Evolutionary conservation across 225 moss, liverwort and hornwort species (phyloP), one percentile per base, ranked within the genome.

Genomic region (Lunularia cruciata): DNA sequence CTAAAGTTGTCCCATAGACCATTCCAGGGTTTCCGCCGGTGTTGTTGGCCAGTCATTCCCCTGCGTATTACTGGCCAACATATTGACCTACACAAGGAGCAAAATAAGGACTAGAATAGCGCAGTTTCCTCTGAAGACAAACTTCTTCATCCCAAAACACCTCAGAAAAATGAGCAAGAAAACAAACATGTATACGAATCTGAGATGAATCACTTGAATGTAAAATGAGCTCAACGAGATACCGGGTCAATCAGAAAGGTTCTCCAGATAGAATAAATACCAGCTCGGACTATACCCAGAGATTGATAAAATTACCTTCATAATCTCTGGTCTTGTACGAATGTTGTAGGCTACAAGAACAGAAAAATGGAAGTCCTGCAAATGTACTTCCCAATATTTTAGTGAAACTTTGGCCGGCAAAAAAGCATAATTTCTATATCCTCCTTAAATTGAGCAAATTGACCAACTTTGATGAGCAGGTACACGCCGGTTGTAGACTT

Each of bases 281-380:
- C 30, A n/a, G 35, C 38, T n/a, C n/a, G n/a, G 19, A 22, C 63
- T n/a, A 34, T 13, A 1, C 14, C 4, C 22, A 55, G 23, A 51
- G 30, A 26, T n/a, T n/a, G 34, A 23, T 18, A 49, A 18, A 5
- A 35, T 63, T 81, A 90, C 90, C 90, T 90, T 90, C 60, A 90
- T 77, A 61, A 90, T 88, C 69, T 90, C 88, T 61, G 88, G 86
- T 74, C 83, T 86, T 68, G 88, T 81, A 74, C 88, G 84, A 60
- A 84, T 79, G 63, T 88, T 90, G 60, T 90, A 90, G 18, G 90
- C 88, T 60, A 90, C 90, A 59, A 90, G 80, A 80, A 90, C 88
- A 72, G 75, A 83, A 48, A 90, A 90, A 77, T 90, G 90, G 64
- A 90, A 90, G 66, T 88, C 90, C 90, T 90, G 86, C 68, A 79